Evolutionary conservation across 1,284 basidiomycete species (phyloP).

Genomic region (Trichosporon coremiiforme): DNA sequence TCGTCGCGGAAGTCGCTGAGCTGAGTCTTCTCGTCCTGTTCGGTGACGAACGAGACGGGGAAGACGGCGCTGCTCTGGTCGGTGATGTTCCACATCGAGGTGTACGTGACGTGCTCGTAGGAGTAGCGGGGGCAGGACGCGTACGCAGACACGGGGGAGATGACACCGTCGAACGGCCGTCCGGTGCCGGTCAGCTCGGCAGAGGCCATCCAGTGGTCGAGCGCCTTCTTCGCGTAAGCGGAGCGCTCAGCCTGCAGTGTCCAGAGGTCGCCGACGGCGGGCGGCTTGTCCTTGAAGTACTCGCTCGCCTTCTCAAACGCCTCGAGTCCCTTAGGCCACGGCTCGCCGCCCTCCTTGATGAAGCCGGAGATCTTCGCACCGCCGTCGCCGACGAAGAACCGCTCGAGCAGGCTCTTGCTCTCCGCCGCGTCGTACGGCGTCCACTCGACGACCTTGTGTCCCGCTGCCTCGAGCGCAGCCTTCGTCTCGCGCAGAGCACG

Average conservation of each 20-base stretch:
- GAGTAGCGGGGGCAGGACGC: conserved; percentile 40
- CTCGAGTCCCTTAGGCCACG: conserved; percentile 40
- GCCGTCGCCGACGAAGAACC: conserved; percentile 48
- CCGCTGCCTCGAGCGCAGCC: conserved; percentile 64
- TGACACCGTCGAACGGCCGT: conserved; percentile 47
- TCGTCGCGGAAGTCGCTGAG: conserved; percentile 58
- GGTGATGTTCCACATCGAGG: conserved; percentile 49
- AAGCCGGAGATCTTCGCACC: conserved; percentile 43
- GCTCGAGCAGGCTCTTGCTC: conserved; percentile 35
- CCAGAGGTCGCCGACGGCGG: conserved; percentile 44
- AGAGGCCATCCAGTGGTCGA: conserved; percentile 44
- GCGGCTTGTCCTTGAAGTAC: conserved; percentile 22
- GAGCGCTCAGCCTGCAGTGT: conserved; percentile 39
- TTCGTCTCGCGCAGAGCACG: conserved; percentile 66
- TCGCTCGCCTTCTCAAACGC: conserved; percentile 36
- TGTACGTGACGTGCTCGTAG: conserved; percentile 44
- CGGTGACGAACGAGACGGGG: conserved; percentile 67
- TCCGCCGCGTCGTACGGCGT: conserved; percentile 35
- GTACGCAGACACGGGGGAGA: conserved; percentile 41
- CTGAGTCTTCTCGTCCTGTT: conserved; percentile 52
- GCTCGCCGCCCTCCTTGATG: conserved; percentile 38
- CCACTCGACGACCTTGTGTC: conserved; percentile 64
- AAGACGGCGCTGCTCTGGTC: conserved; percentile 60
- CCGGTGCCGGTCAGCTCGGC: conserved; percentile 42
- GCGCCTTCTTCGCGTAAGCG: conserved; percentile 37